A percentile compares a stretch with the other conserved stretches of the same genome.
Evolutionary conservation across 345 rosid genomes (phyloP).

Genomic region (Angophora floribunda): DNA sequence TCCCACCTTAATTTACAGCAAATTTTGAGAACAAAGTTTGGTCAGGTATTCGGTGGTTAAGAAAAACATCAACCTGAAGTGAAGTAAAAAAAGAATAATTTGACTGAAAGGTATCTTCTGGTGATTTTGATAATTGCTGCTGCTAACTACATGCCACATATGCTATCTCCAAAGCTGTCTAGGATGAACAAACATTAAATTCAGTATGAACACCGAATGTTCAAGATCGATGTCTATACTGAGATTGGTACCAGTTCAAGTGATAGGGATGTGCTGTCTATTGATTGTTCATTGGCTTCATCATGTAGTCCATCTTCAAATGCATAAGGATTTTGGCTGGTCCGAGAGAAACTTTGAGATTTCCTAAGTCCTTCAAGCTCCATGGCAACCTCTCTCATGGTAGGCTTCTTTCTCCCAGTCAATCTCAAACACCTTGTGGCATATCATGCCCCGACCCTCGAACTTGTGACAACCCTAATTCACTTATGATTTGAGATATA

Average conservation of each 20-base stretch:
- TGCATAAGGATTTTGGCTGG: background rate
- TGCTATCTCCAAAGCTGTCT: background rate
- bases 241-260: background rate
- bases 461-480: too few relatives aligned
- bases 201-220: background rate
- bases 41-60: background rate
- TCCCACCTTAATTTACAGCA: background rate
- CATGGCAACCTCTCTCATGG: slow-evolving; percentile 12
- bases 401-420: slow-evolving; percentile 13
- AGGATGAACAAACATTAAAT: background rate
- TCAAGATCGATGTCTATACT: background rate
- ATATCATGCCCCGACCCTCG: too few relatives aligned
- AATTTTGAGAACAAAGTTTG: background rate
- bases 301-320: background rate
- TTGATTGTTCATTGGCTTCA: background rate
- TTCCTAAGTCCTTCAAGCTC: slow-evolving; percentile 7
- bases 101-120: background rate
- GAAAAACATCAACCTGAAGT: background rate
- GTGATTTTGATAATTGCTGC: too few relatives aligned
- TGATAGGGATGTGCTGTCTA: background rate
- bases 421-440: slow-evolving; percentile 6
- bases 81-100: too few relatives aligned
- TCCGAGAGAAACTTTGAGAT: background rate
- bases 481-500: too few relatives aligned
- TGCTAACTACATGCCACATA: background rate